Evolutionary conservation across 2,329 filamentous ascomycete genomes (phyloP), one percentile per base, ranked within the genome.

Genomic region (Neospermospora avenae): DNA sequence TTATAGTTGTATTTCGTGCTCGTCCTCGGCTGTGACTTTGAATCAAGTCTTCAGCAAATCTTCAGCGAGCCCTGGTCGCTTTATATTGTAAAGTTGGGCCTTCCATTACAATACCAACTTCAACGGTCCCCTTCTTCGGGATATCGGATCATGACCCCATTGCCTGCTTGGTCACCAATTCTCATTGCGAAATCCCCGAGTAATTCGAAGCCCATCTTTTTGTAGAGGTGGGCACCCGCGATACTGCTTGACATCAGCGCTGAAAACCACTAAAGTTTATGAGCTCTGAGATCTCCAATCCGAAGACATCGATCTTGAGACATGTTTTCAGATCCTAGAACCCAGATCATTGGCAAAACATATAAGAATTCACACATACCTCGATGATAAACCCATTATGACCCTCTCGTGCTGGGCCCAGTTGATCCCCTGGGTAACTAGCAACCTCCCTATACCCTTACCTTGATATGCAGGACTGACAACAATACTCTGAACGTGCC

Each of bases 71-170:
- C 37, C 14, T n/a, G n/a, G n/a, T n/a, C n/a, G n/a, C n/a, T n/a
- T n/a, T n/a, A 16, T 39, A n/a, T n/a, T n/a, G 1, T 4, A 39
- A n/a, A n/a, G 37, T n/a, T 5, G 14, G 14, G 7, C 37, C 16
- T 39, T 5, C 6, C 18, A n/a, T 16, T 16, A 39, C 5, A 2
- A 11, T 11, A 10, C 11, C 37, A n/a, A 10, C 8, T 16, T 39
- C 7, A 49, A 31, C 6, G 14, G 20, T 58, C 37, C 22, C 25
- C n/a, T 35, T 57, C 62, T n/a, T 65, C 58, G 8, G 63, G 63
- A 56, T 63, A 67, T 62, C 62, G 63, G 39, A 69, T 63, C 60
- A 69, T 66, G 56, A 66, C 58, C 5, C 67, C 68, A 31, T 66
- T 66, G 7, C 63, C 64, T n/a, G 42, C 42, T 34, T 65, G 56